Evolutionary conservation across 345 rosid species (phyloP), one percentile per base, ranked within the genome.

Genomic region (Eucalyptus viminalis): DNA sequence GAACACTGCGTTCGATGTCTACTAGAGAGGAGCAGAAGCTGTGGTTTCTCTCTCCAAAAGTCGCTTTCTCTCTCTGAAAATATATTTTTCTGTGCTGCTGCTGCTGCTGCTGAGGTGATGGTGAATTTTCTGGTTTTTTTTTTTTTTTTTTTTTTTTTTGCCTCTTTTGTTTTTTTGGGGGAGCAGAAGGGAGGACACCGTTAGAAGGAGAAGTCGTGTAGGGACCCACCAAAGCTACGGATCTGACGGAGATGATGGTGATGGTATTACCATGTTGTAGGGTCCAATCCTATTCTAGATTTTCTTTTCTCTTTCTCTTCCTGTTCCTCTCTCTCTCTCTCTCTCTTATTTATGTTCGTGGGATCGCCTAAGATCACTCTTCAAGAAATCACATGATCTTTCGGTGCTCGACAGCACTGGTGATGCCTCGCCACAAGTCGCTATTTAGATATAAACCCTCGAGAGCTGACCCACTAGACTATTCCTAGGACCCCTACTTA

Each of bases 1-100:
- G 58, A 34, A 24, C 89, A 88, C 89, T 88, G 49, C 31, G 89
- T 91, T 89, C 89, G 89, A 90, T 91, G 92, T 88, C 91, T 87
- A 86, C 90, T 89, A 56, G 62, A 24, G 49, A 80, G n/a, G 81
- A 88, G 60, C 43, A 53, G 76, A 43, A 88, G 86, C 89, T 86
- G 87, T 56, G 62, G 53, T 89, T 87, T 88, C 83, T 80, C 88
- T 90, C 89, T 86, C 86, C 53, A 86, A 65, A 89, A 88, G 86
- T 87, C 67, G 29, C 89, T 54, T 43, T 58, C 89, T 27, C 89
- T 12, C 29, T 65, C 67, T 27, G 62, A 56, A 56, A 76, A 11
- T 76, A 76, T 19, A 21, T 6, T 76, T 76, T 37, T 76, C 47
- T 19, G 29, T 40, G 83, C 83, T 21, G 85, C 45, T 21, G 83